Evolutionary conservation across 257 asterid genomes (phyloP).

Genomic region (Rubia yunnanensis): DNA sequence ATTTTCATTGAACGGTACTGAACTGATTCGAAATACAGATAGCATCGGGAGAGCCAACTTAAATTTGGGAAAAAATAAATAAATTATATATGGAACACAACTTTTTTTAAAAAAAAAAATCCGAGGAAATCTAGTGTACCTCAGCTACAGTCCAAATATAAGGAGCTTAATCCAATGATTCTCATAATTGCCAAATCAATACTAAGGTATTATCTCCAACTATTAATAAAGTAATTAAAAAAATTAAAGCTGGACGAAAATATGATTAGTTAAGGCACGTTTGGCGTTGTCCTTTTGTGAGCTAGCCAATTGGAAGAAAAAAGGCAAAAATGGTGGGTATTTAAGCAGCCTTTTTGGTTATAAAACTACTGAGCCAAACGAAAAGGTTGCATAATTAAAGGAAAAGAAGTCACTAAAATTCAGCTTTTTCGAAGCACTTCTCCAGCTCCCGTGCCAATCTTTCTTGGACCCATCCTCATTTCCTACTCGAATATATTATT

Average conservation of each 20-base stretch:
- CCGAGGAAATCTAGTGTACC: constrained; percentile 33
- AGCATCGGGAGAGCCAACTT: too few relatives aligned
- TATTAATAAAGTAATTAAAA: not conserved
- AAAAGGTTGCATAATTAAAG: constrained; percentile 16
- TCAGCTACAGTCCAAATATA: constrained; percentile 18
- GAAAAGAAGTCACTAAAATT: constrained; percentile 37
- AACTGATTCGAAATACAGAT: too few relatives aligned
- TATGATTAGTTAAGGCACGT: constrained; percentile 23
- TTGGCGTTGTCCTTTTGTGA: constrained; percentile 39
- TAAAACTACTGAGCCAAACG: not conserved
- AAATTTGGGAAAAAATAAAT: too few relatives aligned
- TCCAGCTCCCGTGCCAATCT: constrained; percentile 37
- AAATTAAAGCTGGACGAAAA: not conserved
- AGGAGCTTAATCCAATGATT: constrained; percentile 8
- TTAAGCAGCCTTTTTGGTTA: constrained; percentile 10
- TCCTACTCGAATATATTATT: not conserved
- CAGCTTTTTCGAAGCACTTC: constrained; percentile 58
- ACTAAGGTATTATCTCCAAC: not conserved
- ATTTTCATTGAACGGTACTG: too few relatives aligned
- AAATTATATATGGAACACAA: too few relatives aligned
- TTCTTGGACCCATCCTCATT: constrained; percentile 18
- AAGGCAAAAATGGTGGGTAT: constrained; percentile 18
- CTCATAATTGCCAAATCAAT: constrained; percentile 8
- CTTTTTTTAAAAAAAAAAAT: constrained; percentile 21
- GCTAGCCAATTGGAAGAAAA: constrained; percentile 15